Evolutionary conservation across 805 yeast species (phyloP).

Genomic region (Kazachstania psychrophila): DNA sequence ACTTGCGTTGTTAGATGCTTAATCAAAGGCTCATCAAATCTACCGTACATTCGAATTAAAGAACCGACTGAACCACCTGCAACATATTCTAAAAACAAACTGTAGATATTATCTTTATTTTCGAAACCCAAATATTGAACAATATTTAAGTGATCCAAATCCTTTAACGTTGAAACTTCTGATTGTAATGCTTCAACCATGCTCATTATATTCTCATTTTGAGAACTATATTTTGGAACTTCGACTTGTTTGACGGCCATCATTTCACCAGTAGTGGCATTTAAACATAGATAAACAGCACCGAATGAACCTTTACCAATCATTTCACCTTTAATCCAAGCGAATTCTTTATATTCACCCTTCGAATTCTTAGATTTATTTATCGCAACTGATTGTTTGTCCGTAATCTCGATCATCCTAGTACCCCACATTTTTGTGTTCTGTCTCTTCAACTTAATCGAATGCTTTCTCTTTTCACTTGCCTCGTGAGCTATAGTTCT

Average conservation of each 20-base stretch:
- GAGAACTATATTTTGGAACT: conserved; percentile 40
- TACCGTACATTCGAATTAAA: conserved; percentile 71
- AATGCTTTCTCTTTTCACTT: conserved; percentile 43
- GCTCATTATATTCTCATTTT: conserved; percentile 41
- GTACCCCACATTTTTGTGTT: conserved; percentile 99
- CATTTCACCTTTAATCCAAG: conserved; percentile 96
- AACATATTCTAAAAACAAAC: conserved; percentile 86
- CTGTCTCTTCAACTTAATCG: conserved; percentile 44
- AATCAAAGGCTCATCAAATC: conserved; percentile 71
- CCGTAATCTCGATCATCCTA: conserved; percentile 79
- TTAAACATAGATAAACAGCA: conserved; percentile 80
- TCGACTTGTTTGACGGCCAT: conserved; percentile 95
- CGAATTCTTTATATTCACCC: conserved; percentile 75
- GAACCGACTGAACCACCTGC: conserved; percentile 97
- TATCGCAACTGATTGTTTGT: conserved; percentile 56
- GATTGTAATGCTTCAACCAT: conserved; percentile 76
- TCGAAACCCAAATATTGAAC: conserved; percentile 96
- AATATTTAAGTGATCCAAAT: conserved; percentile 85
- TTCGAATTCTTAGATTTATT: conserved; percentile 54
- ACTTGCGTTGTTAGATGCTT: conserved; percentile 71
- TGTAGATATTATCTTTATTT: conserved; percentile 59
- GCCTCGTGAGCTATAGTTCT: conserved; percentile 93
- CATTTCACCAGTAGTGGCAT: conserved; percentile 96
- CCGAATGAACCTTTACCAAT: conserved; percentile 97
- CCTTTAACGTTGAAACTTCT: conserved; percentile 90